These are phyloP conservation scores for Galerina marginata DNA, from an alignment of 768 basidiomycete species.

Conservation along the genomic window DNA sequence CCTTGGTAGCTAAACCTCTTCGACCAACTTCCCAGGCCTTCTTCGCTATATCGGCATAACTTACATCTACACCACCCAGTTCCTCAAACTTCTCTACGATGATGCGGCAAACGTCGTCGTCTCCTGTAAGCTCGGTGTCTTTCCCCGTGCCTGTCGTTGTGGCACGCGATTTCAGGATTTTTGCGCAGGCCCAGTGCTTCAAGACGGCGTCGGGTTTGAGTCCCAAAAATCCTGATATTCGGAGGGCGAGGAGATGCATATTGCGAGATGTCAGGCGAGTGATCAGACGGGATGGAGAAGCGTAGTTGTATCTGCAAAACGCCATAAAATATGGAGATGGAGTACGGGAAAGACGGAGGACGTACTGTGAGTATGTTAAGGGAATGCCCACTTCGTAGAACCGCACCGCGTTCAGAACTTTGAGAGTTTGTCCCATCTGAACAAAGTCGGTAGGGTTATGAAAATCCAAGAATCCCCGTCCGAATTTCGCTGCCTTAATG, in stretches of 20 bases:
- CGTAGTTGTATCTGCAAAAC: slow-evolving; percentile 73
- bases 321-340: not conserved
- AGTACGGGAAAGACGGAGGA: slow-evolving; percentile 11
- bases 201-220: slow-evolving; percentile 87
- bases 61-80: slow-evolving; percentile 78
- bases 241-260: slow-evolving; percentile 89
- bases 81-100: slow-evolving; percentile 93
- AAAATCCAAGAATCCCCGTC: slow-evolving; percentile 90
- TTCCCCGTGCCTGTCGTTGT: slow-evolving; percentile 55
- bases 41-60: slow-evolving; percentile 94
- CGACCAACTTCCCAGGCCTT: slow-evolving; percentile 92
- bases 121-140: slow-evolving; percentile 64
- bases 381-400: slow-evolving; percentile 94
- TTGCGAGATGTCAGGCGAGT: slow-evolving; percentile 84
- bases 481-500: slow-evolving; percentile 91
- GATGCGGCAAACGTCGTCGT: slow-evolving; percentile 76
- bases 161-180: slow-evolving; percentile 78
- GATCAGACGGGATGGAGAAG: slow-evolving; percentile 82
- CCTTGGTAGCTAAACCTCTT: slow-evolving; percentile 83
- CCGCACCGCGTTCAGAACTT: slow-evolving; percentile 92
- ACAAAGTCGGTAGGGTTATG: slow-evolving; percentile 94
- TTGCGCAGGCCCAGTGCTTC: slow-evolving; percentile 95
- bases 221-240: slow-evolving; percentile 83
- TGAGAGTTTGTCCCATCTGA: slow-evolving; percentile 88
- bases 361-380: slow-evolving; percentile 89